Percentiles rank a stretch among this genome's conserved stretches.
Evolutionary conservation across 768 basidiomycete species (phyloP).

Genomic region (Imleria badia): DNA sequence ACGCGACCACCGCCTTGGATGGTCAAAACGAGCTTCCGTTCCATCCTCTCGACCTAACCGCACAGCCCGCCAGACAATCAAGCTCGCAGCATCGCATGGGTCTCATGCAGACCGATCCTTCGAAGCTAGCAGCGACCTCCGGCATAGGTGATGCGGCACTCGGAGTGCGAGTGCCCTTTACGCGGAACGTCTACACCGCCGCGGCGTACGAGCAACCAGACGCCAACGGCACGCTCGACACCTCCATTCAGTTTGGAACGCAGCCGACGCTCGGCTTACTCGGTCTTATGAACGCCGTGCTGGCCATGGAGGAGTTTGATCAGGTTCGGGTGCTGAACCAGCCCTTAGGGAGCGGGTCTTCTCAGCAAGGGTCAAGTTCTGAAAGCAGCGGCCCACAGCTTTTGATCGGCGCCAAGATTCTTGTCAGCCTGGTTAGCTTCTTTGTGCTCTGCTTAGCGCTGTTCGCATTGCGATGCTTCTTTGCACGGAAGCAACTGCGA

Average conservation of each 20-base stretch:
- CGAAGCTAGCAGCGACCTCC: constrained; percentile 37
- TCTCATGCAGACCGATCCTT: constrained; percentile 59
- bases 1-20: constrained; percentile 67
- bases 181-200: constrained; percentile 75
- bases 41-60: constrained; percentile 75
- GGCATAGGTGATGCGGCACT: constrained; percentile 68
- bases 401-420: constrained; percentile 60
- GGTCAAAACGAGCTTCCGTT: constrained; percentile 54
- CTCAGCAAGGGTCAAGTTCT: constrained; percentile 5
- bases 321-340: constrained; percentile 66
- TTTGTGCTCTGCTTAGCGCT: constrained; percentile 53
- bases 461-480: constrained; percentile 55
- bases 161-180: constrained; percentile 75
- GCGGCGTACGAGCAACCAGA: constrained; percentile 61
- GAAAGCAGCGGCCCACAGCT: constrained; percentile 38
- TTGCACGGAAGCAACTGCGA: constrained; percentile 40
- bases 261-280: constrained; percentile 59
- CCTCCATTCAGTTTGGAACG: constrained; percentile 17
- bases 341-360: constrained; percentile 40
- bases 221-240: constrained; percentile 45
- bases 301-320: constrained; percentile 66
- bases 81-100: constrained; percentile 54
- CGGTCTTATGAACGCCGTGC: constrained; percentile 57
- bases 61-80: constrained; percentile 43
- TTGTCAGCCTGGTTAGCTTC: constrained; percentile 59